These are phyloP conservation scores for Rhodotorula sp. DNA, from an alignment of 1,284 basidiomycete genomes.

Conservation along the genomic window DNA sequence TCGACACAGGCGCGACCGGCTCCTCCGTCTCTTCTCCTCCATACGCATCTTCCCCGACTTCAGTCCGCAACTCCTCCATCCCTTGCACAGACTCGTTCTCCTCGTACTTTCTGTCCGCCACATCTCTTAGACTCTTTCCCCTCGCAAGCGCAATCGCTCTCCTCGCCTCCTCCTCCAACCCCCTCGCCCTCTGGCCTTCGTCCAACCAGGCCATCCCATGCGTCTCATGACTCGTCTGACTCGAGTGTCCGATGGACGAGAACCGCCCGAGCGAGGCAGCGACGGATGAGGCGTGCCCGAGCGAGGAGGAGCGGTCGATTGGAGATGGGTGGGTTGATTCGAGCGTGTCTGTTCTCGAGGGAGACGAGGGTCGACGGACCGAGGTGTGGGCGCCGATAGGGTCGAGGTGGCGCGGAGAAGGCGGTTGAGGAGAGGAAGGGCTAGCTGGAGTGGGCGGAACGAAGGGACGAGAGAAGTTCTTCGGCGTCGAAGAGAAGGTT, in stretches of 20 bases:
- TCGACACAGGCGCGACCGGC: background rate
- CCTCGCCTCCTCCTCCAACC: conserved; percentile 17
- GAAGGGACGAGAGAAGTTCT: conserved; percentile 37
- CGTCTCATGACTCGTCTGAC: conserved; percentile 15
- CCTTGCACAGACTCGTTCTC: background rate
- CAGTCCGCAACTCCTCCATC: conserved; percentile 2
- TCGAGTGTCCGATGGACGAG: conserved; percentile 16
- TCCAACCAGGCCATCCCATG: conserved; percentile 29
- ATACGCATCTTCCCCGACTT: background rate
- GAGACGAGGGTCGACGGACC: background rate
- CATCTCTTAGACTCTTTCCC: background rate
- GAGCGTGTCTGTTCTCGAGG: conserved; percentile 3
- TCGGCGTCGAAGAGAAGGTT: background rate
- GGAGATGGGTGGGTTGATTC: background rate
- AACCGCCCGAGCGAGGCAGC: conserved; percentile 15
- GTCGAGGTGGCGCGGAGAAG: background rate
- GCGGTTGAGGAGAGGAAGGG: background rate
- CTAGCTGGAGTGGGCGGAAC: background rate
- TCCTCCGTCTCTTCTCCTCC: background rate
- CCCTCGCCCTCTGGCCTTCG: conserved; percentile 6
- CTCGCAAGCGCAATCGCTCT: conserved; percentile 10
- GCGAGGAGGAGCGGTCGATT: conserved; percentile 1
- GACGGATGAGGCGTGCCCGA: conserved; percentile 10
- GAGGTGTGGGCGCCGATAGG: background rate
- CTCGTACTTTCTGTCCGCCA: background rate